These are phyloP conservation scores for Claviceps maximensis DNA, from an alignment of 2,329 filamentous ascomycete genomes.

Conservation along the genomic window DNA sequence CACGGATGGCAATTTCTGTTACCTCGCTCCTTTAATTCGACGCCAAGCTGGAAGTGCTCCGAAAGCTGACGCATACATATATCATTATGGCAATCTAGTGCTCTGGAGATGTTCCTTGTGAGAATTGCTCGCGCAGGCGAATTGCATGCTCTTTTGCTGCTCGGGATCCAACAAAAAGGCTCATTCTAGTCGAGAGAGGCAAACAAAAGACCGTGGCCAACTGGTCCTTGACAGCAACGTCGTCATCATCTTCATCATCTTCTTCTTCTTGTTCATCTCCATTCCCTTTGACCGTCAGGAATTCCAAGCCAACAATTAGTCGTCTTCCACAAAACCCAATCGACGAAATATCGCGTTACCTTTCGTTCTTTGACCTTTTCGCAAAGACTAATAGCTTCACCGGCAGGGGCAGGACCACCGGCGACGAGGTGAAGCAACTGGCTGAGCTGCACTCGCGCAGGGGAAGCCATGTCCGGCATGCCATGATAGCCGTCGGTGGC, in stretches of 20 bases:
- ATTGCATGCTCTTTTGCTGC: slow-evolving; percentile 12
- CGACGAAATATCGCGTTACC: slow-evolving; percentile 7
- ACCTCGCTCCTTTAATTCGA: background rate
- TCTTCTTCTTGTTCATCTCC: background rate
- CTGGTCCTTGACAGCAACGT: background rate
- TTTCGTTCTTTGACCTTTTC: slow-evolving; percentile 16
- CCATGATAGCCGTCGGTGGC: slow-evolving; percentile 16
- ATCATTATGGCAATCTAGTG: no score
- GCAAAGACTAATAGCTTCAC: slow-evolving; percentile 16
- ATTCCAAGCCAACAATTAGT: background rate
- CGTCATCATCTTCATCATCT: background rate
- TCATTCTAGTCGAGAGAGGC: slow-evolving; percentile 13
- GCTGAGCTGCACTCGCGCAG: slow-evolving; percentile 5
- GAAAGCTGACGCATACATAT: background rate
- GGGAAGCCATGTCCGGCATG: slow-evolving; percentile 12
- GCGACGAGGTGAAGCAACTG: slow-evolving; percentile 13
- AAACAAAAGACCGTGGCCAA: slow-evolving; percentile 4
- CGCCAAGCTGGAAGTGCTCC: background rate
- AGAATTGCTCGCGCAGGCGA: slow-evolving; percentile 15
- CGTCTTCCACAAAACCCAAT: background rate
- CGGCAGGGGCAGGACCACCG: background rate
- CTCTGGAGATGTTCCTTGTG: slow-evolving; percentile 19
- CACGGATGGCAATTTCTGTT: slow-evolving; percentile 6
- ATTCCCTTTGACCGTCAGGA: background rate
- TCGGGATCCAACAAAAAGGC: background rate